Conservation (phyloP, 2,329 filamentous ascomycete genomes). For the Curvularia spicifera region DNA sequence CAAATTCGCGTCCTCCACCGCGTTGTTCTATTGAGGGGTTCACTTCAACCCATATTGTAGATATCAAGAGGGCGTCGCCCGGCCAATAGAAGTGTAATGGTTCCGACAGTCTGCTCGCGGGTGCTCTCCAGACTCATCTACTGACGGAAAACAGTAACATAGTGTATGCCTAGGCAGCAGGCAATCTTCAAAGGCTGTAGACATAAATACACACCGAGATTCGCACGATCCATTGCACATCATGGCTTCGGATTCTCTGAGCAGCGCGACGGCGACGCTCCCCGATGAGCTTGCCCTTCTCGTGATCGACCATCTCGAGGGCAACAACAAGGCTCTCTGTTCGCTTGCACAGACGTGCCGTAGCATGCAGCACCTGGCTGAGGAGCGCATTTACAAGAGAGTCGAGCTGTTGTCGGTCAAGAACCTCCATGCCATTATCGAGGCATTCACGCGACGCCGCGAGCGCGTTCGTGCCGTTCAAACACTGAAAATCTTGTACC, state of each 20-base stretch:
- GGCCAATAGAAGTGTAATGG: no score
- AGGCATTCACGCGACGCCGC: slow-evolving; percentile 32
- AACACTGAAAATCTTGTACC: slow-evolving; percentile 43
- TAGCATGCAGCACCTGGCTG: slow-evolving; percentile 38
- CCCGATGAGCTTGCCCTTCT: slow-evolving; percentile 41
- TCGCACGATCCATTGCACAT: neutral
- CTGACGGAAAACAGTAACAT: neutral
- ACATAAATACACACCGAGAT: neutral
- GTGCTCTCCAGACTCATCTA: neutral
- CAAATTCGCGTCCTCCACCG: slow-evolving; percentile 7
- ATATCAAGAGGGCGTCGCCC: neutral
- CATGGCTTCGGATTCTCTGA: slow-evolving; percentile 27
- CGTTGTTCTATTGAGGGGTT: neutral
- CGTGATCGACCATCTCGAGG: slow-evolving; percentile 36
- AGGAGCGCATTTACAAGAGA: slow-evolving; percentile 42
- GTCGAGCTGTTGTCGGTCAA: slow-evolving; percentile 39
- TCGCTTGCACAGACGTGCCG: slow-evolving; percentile 40
- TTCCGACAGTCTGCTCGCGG: neutral
- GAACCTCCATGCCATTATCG: slow-evolving; percentile 34
- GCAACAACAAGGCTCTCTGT: slow-evolving; percentile 33
- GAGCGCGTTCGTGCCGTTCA: slow-evolving; percentile 41
- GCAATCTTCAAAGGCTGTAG: neutral
- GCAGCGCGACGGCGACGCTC: slow-evolving; percentile 24
- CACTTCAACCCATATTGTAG: neutral
- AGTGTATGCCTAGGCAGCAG: neutral